Conservation (phyloP, 352 stramenopile species). For the Pythium plurisporium region DNA sequence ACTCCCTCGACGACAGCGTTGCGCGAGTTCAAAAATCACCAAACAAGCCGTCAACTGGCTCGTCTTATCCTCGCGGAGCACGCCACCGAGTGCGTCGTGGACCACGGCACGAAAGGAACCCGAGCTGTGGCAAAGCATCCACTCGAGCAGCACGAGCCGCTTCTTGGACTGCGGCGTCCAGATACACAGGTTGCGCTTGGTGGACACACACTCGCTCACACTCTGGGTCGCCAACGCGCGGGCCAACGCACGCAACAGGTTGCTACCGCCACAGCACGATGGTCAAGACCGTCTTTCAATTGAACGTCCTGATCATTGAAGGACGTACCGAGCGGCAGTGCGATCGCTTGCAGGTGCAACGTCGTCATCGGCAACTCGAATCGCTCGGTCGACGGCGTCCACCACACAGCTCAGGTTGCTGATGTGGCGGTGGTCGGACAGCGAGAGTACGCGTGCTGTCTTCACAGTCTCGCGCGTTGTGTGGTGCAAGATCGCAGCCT, state of each 20-base stretch:
- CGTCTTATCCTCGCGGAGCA: constrained; percentile 31
- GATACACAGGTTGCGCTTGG: constrained; percentile 51
- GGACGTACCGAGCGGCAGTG: not conserved
- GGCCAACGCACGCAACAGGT: constrained; percentile 42
- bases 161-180: constrained; percentile 50
- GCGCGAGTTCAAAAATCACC: constrained; percentile 56
- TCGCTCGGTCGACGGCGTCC: constrained; percentile 6
- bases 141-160: constrained; percentile 43
- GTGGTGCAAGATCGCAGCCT: constrained; percentile 5
- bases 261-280: too few relatives aligned
- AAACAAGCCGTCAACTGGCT: constrained; percentile 52
- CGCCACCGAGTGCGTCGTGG: constrained; percentile 22
- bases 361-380: not conserved
- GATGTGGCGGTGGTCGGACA: constrained; percentile 59
- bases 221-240: constrained; percentile 37
- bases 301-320: not conserved
- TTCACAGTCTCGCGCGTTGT: not conserved
- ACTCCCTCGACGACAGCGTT: constrained; percentile 19
- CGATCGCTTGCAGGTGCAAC: not conserved
- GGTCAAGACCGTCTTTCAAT: not conserved
- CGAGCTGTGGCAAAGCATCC: constrained; percentile 29
- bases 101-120: constrained; percentile 22
- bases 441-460: not conserved
- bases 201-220: constrained; percentile 35
- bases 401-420: constrained; percentile 37